Base-by-base conservation (phyloP, 306 rosid species). In the Neltuma alba region DNA sequence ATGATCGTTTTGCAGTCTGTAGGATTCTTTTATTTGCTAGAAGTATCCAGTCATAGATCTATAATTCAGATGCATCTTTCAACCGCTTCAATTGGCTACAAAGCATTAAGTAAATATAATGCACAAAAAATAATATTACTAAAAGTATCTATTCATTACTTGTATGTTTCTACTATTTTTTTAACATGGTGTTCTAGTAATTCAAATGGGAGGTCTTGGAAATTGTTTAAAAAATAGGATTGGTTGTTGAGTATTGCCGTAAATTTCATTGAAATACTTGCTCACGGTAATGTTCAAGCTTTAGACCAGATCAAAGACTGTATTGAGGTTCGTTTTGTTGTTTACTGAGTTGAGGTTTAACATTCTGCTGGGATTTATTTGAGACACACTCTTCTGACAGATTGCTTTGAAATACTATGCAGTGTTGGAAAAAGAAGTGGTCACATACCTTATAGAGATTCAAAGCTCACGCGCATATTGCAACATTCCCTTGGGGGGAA, bases 401-500 rank as follows among this genome's bases (percentile, higher is more conserved):
- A 34, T 41, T 81, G 38, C 55, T 54, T 75, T 28, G 45, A 47
- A 66, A 73, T 76, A 55, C 76, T 60, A 11, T 82, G 87, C 92
- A 96, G 99, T 79, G 87, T 87, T 57, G 99, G 99, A 70, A 96
- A 96, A 86, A 90, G 85, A 88, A 90, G 93, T 69, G 99, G 98
- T 1, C 99, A 96, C 79, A 83, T 96, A 86, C 99, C 99, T 66
- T 96, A 96, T 54, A 89, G 99, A 89, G 93, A 96, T 87, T 96
- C 99, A 34, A 96, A 96, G 86, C 98, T 96, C 54, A 96, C 99
- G 21, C 98, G 99, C 76, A 96, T 96, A 80, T 79, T 96, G 85
- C 99, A 96, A 82, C 99, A 93, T 68, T 96, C 99, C 27, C 98
- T 96, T 27, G 99, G 99, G 60, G 99, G 99, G 82, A 96, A 96